Evolutionary conservation across 1,284 basidiomycete species (phyloP), one percentile per base, ranked within the genome.

Genomic region (Moesziomyces globuligerus): DNA sequence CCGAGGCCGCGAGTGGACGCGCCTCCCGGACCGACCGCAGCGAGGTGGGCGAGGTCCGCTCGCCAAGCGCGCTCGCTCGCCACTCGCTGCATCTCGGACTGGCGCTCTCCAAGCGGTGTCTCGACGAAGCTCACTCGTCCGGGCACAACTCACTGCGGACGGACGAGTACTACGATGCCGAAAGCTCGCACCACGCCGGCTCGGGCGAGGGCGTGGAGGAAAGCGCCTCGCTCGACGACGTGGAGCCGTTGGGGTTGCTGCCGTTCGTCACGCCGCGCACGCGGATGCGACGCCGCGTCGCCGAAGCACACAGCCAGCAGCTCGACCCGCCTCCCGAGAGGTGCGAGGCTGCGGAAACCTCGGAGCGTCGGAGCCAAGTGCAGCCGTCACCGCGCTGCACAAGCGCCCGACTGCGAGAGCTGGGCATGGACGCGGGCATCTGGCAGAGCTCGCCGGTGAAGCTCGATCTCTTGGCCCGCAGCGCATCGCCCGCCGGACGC

Each of bases 371-470:
- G 8, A 5, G 29, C 5, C 18, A 32, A 3, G 39, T 41, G 2
- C 37, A 39, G 2, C 56, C 55, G 1, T 66, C 62, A 3, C 56
- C 62, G 1, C 13, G 39, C 8, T 66, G 51, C 24, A 9, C 21
- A 6, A 44, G 29, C 18, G 43, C 20, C 1, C 57, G 49, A 4
- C 48, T 60, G 10, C n/a, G 28, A 8, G 49, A 68, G 32, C 37
- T 68, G 5, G 65, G 65, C 13, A 51, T 68, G 50, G 38, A 68
- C 26, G 49, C 52, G 26, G 65, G 65, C 21, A 57, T 68, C 25
- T 68, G 65, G 65, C 28, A 24, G 25, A 39, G 21, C 4, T 68
- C 65, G 1, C 65, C 65, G 1, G 13, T 62, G 38, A 45, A 52
- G 11, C 58, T 61, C 9, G 26, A 29, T 1, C 50, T 68, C 7